These are phyloP conservation scores for Heliophila coronopifolia DNA, from an alignment of 441 rosid genomes.

Conservation along the genomic window DNA sequence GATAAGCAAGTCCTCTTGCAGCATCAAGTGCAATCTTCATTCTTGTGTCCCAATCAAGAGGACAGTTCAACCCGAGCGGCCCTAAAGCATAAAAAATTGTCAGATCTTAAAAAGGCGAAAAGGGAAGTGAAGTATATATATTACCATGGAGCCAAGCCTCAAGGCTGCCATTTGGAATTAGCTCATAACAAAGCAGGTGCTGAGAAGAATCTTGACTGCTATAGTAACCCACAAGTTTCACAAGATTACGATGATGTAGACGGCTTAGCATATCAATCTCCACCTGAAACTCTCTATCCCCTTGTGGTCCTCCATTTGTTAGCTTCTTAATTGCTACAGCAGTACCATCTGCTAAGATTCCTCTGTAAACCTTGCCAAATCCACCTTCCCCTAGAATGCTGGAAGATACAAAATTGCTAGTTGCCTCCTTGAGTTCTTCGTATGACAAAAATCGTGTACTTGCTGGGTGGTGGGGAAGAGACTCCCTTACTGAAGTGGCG, in stretches of 20 bases:
- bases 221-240: conserved; percentile 90
- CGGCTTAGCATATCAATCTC: conserved; percentile 99
- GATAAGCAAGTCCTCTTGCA: conserved; percentile 90
- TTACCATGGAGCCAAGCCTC: conserved; percentile 97
- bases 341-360: conserved; percentile 89
- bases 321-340: conserved; percentile 95
- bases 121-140: conserved; percentile 13
- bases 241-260: conserved; percentile 97
- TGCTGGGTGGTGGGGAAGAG: conserved; percentile 74
- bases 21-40: conserved; percentile 98
- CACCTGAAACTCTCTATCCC: conserved; percentile 84
- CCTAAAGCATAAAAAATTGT: conserved; percentile 42
- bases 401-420: conserved; percentile 70
- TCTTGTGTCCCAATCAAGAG: conserved; percentile 87
- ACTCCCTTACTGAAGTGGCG: conserved; percentile 40
- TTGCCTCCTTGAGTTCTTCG: conserved; percentile 89
- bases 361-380: conserved; percentile 90
- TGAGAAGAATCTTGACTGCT: conserved; percentile 81
- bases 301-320: conserved; percentile 83
- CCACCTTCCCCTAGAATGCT: conserved; percentile 96
- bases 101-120: background rate
- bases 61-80: conserved; percentile 81
- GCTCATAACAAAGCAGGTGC: conserved; percentile 86
- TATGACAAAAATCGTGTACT: conserved; percentile 79
- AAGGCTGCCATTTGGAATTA: conserved; percentile 89